These are phyloP conservation scores for Schizothecium vesticola DNA, from an alignment of 495 filamentous ascomycete genomes.

Conservation along the genomic window DNA sequence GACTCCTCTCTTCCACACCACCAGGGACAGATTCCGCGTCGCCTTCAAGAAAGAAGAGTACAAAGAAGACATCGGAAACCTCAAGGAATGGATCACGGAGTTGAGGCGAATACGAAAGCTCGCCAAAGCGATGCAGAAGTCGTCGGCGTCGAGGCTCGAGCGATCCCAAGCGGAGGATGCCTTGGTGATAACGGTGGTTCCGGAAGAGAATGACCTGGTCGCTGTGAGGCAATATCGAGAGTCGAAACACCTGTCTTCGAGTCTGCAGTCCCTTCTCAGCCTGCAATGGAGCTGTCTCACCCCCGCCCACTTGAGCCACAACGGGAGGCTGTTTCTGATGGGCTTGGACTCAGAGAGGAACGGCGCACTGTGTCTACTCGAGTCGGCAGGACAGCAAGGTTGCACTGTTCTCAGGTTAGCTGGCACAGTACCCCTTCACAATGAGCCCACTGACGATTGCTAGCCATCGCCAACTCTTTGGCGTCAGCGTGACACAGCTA, in stretches of 20 bases:
- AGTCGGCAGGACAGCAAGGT: slow-evolving; percentile 1
- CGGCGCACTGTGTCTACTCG: background rate
- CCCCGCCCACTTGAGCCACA: background rate
- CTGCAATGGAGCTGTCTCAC: background rate
- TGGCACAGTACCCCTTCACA: background rate
- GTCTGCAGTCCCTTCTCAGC: background rate
- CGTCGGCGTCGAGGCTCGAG: background rate
- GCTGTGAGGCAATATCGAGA: background rate
- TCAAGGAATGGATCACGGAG: slow-evolving; percentile 8
- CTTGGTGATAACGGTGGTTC: background rate
- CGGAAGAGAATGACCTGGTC: background rate
- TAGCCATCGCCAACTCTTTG: slow-evolving; percentile 1
- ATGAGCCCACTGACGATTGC: background rate
- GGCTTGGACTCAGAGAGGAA: background rate
- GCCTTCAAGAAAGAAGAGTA: slow-evolving; percentile 7
- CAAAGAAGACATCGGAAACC: slow-evolving; percentile 3
- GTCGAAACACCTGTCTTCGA: background rate
- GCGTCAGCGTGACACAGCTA: background rate
- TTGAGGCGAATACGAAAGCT: slow-evolving; percentile 5
- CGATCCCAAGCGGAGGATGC: background rate
- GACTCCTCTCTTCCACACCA: slow-evolving; percentile 1
- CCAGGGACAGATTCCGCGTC: slow-evolving; percentile 6
- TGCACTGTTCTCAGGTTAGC: background rate
- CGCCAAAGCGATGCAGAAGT: slow-evolving; percentile 1
- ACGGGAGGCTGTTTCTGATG: background rate